Percentiles rank a stretch among this genome's conserved stretches.
Conservation (phyloP, 148 eudicot species). For the Amaranthus palmeri region DNA sequence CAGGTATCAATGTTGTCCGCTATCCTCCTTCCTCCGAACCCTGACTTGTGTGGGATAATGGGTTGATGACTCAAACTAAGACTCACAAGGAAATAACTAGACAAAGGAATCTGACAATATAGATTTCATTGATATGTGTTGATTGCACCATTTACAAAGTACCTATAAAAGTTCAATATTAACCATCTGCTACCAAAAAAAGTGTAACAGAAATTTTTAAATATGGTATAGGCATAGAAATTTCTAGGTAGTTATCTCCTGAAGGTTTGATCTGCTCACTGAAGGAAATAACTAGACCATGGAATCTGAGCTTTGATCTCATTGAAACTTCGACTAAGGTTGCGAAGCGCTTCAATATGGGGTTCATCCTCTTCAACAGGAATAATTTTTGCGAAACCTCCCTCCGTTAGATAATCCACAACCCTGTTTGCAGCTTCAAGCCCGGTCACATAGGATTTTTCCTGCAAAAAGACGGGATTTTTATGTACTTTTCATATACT, state of each 20-base stretch:
- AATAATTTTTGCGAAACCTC: constrained; percentile 51
- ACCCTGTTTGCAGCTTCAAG: constrained; percentile 78
- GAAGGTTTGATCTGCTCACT: constrained; percentile 21
- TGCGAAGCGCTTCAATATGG: constrained; percentile 58
- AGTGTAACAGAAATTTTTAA: not conserved
- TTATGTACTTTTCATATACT: not conserved
- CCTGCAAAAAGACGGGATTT: constrained; percentile 31
- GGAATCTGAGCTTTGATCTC: constrained; percentile 57
- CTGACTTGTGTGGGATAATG: too few relatives aligned
- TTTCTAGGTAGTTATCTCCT: not conserved
- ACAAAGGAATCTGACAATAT: not conserved
- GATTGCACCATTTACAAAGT: not conserved
- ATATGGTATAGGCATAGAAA: not conserved
- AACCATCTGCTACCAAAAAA: not conserved
- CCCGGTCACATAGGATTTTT: constrained; percentile 65
- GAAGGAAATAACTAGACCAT: constrained; percentile 51
- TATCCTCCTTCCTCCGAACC: too few relatives aligned
- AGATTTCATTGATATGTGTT: not conserved
- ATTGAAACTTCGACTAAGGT: constrained; percentile 45
- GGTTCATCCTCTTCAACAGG: constrained; percentile 64
- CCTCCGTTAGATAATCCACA: constrained; percentile 60
- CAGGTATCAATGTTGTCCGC: too few relatives aligned
- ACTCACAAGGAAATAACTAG: too few relatives aligned
- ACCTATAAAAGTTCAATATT: not conserved
- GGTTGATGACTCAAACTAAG: too few relatives aligned